Percentiles rank a stretch among this genome's conserved stretches.
phyloP scores from a whole-genome alignment of 2,329 filamentous ascomycete species.

The Dothidotthia symphoricarpi region DNA sequence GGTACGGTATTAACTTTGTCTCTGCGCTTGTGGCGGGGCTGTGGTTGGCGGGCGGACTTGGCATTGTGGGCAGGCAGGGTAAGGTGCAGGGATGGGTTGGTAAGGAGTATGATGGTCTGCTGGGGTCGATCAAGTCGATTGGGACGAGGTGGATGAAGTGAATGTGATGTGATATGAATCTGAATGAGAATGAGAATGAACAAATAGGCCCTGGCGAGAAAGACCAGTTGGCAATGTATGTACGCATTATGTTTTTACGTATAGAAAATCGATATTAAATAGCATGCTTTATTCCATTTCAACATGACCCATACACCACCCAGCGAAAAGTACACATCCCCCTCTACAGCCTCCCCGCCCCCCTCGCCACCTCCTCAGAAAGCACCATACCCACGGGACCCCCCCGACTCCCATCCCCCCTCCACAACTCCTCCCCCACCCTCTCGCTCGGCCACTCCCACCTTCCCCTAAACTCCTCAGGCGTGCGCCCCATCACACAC shows the following conservation, averaged over 20 bases:
- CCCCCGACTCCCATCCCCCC: slow-evolving; percentile 40
- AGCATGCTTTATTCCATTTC: no score
- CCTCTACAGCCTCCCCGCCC: slow-evolving; percentile 31
- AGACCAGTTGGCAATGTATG: no score
- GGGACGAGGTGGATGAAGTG: no score
- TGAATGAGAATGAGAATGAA: no score
- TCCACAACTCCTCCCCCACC: slow-evolving; percentile 38
- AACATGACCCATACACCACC: no score
- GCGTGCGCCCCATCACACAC: slow-evolving; percentile 45
- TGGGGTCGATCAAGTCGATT: no score
- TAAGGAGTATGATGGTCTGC: slow-evolving; percentile 65
- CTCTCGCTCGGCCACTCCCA: slow-evolving; percentile 55
- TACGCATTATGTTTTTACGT: no score
- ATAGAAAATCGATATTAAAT: no score
- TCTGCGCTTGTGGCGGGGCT: slow-evolving; percentile 58
- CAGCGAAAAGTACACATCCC: no score
- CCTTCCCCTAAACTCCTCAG: slow-evolving; percentile 58
- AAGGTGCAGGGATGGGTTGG: slow-evolving; percentile 74
- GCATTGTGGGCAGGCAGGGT: slow-evolving; percentile 72
- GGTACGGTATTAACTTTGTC: slow-evolving; percentile 69
- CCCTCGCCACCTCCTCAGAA: slow-evolving; percentile 44
- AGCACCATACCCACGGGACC: slow-evolving; percentile 41
- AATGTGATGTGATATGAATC: no score
- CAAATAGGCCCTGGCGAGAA: no score
- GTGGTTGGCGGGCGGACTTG: slow-evolving; percentile 82